These are phyloP conservation scores for Lophium mytilinum DNA, from an alignment of 495 filamentous ascomycete species.

Conservation along the genomic window DNA sequence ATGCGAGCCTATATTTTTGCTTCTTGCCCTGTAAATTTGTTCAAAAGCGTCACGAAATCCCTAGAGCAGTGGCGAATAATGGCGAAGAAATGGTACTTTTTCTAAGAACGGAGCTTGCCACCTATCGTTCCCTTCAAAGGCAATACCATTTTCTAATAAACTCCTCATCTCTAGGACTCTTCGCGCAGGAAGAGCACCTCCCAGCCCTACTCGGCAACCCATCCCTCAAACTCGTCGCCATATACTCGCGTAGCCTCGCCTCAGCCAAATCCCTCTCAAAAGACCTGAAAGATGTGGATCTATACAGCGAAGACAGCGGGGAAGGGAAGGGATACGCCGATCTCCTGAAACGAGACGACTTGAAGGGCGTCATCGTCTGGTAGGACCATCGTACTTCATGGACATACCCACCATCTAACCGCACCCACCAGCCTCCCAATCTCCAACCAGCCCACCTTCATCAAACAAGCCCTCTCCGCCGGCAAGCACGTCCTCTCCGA, in stretches of 20 bases:
- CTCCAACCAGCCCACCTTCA: constrained; percentile 46
- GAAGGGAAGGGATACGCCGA: constrained; percentile 47
- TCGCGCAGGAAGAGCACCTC: constrained; percentile 40
- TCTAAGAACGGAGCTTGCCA: too few relatives aligned
- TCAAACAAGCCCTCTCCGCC: constrained; percentile 53
- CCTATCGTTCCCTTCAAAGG: too few relatives aligned
- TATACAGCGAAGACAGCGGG: constrained; percentile 56
- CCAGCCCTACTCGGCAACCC: constrained; percentile 40
- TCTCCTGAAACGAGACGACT: constrained; percentile 56
- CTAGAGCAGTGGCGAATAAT: too few relatives aligned
- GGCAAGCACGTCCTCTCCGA: constrained; percentile 79
- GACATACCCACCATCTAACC: background rate
- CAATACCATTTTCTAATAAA: too few relatives aligned
- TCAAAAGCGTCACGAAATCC: too few relatives aligned
- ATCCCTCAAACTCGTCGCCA: constrained; percentile 31
- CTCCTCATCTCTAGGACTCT: constrained; percentile 31
- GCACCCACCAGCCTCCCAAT: constrained; percentile 47
- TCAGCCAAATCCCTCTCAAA: constrained; percentile 29
- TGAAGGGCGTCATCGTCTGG: constrained; percentile 62
- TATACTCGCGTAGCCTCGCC: constrained; percentile 35
- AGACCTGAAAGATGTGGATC: constrained; percentile 20
- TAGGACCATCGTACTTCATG: constrained; percentile 25
- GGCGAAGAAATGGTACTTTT: too few relatives aligned
- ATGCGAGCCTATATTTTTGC: too few relatives aligned
- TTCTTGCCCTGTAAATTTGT: too few relatives aligned